Evolutionary conservation across 2,329 filamentous ascomycete genomes (phyloP), one percentile per base, ranked within the genome.

Genomic region (Apiospora phragmitis): DNA sequence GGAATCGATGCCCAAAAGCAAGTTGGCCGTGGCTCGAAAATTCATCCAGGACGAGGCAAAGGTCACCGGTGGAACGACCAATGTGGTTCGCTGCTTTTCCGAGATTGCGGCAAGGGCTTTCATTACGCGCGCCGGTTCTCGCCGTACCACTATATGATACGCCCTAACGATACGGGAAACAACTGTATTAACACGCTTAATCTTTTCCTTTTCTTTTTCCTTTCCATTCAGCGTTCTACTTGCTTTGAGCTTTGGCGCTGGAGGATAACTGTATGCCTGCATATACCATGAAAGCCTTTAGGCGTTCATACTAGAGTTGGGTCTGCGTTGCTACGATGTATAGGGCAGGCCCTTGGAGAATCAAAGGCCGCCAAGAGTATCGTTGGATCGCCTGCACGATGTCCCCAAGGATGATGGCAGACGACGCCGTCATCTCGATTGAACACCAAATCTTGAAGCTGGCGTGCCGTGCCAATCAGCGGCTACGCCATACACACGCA

Each of bases 81-180:
- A 93, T 73, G 90, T 93, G 66, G 89, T 92, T 69, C 89, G 92
- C 72, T 87, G 91, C n/a, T 84, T 94, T 70, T 89, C 90, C 74
- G 90, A 92, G 71, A 87, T 94, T 79, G 91, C 90, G 4, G 84
- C 87, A 35, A 85, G 89, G 72, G 89, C 90, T 26, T 91, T 87
- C 74, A 84, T 89, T 70, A 82, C 82, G 42, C 87, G 87, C 2
- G 87, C 86, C 14, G 55, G 55, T 16, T 35, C 55, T 38, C 55
- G 49, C 68, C 75, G 71, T 72, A 59, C 70, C 55, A 68, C 35
- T n/a, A 32, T 43, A 26, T 45, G 65, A 42, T 18, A 26, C 38
- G n/a, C 26, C 65, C 29, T 67, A 24, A 67, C 65, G 65, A 67
- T 26, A 26, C 65, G 24, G 26, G 38, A 43, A 4, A 43, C 8